Conservation (phyloP, 2,329 filamentous ascomycete genomes). For the Botrytis fragariae region DNA sequence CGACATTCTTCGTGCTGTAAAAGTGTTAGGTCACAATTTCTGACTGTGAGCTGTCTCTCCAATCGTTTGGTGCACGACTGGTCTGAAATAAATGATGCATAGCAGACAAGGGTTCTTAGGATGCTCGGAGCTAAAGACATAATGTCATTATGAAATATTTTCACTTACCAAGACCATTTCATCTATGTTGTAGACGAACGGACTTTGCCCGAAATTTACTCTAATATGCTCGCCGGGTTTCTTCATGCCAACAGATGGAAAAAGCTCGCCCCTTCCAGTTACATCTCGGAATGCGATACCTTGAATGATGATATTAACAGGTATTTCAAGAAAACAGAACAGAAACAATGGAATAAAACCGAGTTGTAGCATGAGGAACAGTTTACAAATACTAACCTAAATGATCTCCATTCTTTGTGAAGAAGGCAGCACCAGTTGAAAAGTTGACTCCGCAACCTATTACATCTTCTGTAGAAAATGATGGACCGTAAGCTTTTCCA, state of each 20-base stretch:
- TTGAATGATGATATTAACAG: conserved; percentile 37
- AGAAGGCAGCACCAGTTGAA: conserved; percentile 61
- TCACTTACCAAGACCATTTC: conserved; percentile 69
- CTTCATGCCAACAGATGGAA: conserved; percentile 64
- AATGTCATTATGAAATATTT: background rate
- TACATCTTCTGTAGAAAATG: conserved; percentile 55
- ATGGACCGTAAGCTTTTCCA: conserved; percentile 56
- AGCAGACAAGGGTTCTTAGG: background rate
- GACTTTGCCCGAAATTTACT: conserved; percentile 67
- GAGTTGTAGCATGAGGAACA: background rate
- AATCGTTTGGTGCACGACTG: background rate
- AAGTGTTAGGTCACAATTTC: background rate
- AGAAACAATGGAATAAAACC: background rate
- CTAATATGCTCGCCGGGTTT: conserved; percentile 59
- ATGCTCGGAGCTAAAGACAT: background rate
- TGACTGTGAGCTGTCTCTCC: background rate
- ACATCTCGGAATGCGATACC: conserved; percentile 70
- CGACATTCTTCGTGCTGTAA: conserved; percentile 34
- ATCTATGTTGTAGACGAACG: conserved; percentile 91
- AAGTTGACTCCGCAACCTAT: conserved; percentile 68
- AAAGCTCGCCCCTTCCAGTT: conserved; percentile 54
- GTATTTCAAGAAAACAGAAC: background rate
- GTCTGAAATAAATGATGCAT: background rate
- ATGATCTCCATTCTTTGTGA: conserved; percentile 62
- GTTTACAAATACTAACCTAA: conserved; percentile 46